Conservation (phyloP, 257 asterid genomes). For the Solanum stenotomum region DNA sequence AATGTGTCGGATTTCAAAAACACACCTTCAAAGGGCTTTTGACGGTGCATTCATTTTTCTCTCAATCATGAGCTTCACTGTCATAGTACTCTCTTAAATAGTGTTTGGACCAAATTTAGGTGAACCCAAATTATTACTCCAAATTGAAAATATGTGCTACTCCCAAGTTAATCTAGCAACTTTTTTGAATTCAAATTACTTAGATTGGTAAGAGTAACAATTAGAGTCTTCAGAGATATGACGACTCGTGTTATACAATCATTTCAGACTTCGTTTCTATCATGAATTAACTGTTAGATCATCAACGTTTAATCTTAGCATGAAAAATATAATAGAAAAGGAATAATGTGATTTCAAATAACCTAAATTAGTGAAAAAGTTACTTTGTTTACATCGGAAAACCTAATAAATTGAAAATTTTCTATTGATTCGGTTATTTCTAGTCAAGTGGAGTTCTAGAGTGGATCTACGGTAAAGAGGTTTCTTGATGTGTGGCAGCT, state of each 20-base stretch:
- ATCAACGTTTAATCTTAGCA: background rate
- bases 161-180: background rate
- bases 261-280: background rate
- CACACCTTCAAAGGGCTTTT: slow-evolving; percentile 7
- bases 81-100: background rate
- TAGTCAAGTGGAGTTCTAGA: background rate
- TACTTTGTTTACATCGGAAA: background rate
- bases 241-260: background rate
- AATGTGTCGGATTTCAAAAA: slow-evolving; percentile 17
- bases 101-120: background rate
- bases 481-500: background rate
- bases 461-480: background rate
- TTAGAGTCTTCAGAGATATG: background rate
- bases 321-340: background rate
- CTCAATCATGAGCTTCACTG: background rate
- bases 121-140: background rate
- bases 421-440: background rate
- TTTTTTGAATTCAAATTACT: background rate
- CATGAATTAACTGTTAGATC: background rate
- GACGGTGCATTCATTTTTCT: slow-evolving; percentile 2
- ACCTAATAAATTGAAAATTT: background rate
- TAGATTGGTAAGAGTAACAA: background rate
- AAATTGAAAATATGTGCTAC: background rate
- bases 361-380: background rate
- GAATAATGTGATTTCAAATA: background rate